Evolutionary conservation across 129 eudicot genomes (phyloP).

Genomic region (Oenanthe sinensis): DNA sequence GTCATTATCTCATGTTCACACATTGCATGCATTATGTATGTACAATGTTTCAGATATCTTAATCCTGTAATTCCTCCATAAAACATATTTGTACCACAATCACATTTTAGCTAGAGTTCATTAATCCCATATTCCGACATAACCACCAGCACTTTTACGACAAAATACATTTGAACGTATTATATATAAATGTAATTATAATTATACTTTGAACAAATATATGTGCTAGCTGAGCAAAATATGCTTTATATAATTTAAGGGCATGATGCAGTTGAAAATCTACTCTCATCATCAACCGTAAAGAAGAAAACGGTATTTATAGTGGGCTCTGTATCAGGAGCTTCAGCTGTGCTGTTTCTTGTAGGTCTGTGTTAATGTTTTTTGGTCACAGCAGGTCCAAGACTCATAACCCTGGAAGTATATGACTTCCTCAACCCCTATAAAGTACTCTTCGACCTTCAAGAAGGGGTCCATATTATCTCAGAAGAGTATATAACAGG

Average conservation of each 20-base stretch:
- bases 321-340: constrained; percentile 45
- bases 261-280: constrained; percentile 36
- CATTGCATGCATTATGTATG: background rate
- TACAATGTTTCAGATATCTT: too few species aligned
- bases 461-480: constrained; percentile 58
- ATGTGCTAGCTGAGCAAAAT: too few species aligned
- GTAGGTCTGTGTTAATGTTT: constrained; percentile 53
- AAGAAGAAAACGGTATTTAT: constrained; percentile 39
- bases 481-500: constrained; percentile 54
- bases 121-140: too few species aligned
- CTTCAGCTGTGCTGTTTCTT: constrained; percentile 32
- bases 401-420: constrained; percentile 38
- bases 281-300: constrained; percentile 28
- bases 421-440: constrained; percentile 80
- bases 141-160: background rate
- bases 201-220: too few species aligned
- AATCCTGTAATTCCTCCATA: too few species aligned
- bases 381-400: constrained; percentile 36
- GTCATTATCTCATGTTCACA: too few species aligned
- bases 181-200: too few species aligned
- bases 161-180: too few species aligned
- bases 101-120: too few species aligned
- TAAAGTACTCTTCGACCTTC: constrained; percentile 67
- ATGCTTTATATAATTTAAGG: background rate
- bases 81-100: background rate